A percentile compares a stretch with the other conserved stretches of the same genome.
Evolutionary conservation across 2,329 filamentous ascomycete species (phyloP).

Genomic region (Helminthosporium solani): DNA sequence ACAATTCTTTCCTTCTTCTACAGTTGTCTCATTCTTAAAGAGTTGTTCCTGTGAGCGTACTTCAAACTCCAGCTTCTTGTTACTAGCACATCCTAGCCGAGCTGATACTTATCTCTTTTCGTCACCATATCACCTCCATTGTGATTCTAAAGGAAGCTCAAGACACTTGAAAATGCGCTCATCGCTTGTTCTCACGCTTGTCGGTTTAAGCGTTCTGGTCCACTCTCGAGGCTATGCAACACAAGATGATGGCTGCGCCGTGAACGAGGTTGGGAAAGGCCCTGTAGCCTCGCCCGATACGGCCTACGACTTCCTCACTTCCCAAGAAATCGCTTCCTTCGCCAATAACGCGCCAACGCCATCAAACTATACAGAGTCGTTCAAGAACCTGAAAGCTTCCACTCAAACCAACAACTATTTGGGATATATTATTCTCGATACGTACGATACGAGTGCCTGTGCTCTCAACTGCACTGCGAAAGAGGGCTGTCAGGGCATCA

Average conservation of each 20-base stretch:
- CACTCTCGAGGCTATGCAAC: neutral
- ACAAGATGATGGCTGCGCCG: slow-evolving; percentile 8
- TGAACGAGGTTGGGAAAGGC: slow-evolving; percentile 10
- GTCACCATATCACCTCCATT: neutral
- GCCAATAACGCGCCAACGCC: slow-evolving; percentile 26
- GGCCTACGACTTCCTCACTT: slow-evolving; percentile 18
- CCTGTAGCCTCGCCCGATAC: slow-evolving; percentile 13
- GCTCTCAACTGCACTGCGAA: slow-evolving; percentile 19
- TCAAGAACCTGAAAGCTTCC: slow-evolving; percentile 27
- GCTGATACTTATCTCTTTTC: no score
- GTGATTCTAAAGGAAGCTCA: neutral
- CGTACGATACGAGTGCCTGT: slow-evolving; percentile 30
- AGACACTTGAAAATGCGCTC: neutral
- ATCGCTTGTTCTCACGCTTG: neutral
- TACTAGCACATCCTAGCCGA: no score
- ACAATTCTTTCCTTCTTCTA: neutral
- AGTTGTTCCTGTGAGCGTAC: neutral
- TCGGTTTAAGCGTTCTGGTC: neutral
- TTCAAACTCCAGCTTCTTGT: neutral
- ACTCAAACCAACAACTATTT: slow-evolving; percentile 21
- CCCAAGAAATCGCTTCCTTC: slow-evolving; percentile 6
- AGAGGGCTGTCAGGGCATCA: slow-evolving; percentile 19
- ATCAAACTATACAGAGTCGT: slow-evolving; percentile 23
- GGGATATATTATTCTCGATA: slow-evolving; percentile 18
- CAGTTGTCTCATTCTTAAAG: neutral